phyloP scores from a whole-genome alignment of 2,329 filamentous ascomycete genomes.

The Penicillium verrucosum region DNA sequence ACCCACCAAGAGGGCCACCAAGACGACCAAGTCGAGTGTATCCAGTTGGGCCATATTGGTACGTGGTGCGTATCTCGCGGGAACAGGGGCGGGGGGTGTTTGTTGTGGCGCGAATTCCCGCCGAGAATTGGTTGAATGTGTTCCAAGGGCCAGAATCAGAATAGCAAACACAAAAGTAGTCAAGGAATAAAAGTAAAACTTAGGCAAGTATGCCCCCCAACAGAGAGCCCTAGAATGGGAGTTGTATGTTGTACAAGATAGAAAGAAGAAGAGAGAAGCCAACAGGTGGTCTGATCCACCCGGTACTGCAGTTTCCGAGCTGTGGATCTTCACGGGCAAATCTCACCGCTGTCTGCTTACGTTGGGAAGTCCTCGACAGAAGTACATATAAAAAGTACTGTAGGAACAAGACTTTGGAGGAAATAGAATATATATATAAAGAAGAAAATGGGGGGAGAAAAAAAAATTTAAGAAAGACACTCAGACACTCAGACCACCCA shows the following conservation, averaged over 20 bases:
- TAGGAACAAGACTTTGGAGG: not conserved
- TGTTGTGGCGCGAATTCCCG: conserved; percentile 2
- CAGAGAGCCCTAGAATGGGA: not conserved
- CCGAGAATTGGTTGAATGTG: not conserved
- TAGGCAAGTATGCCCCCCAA: not conserved
- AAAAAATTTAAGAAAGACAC: not conserved
- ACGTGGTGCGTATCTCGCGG: not conserved
- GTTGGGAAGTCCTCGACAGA: not conserved
- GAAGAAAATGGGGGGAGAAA: not conserved
- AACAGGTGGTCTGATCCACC: conserved; percentile 10
- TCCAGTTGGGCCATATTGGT: conserved; percentile 87
- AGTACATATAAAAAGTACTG: not conserved
- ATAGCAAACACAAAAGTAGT: not conserved
- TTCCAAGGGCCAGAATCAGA: not conserved
- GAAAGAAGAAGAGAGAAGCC: conserved; percentile 6
- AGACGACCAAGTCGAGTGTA: conserved; percentile 89
- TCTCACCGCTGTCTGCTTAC: conserved; percentile 4
- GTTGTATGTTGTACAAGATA: not conserved
- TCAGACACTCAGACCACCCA: not conserved
- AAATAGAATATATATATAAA: not conserved
- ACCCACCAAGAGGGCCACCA: conserved; percentile 76
- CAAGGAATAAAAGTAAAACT: not conserved
- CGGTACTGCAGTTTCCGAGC: not conserved
- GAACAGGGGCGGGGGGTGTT: not conserved
- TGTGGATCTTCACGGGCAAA: conserved; percentile 4